Evolutionary conservation across 2,329 filamentous ascomycete genomes (phyloP), one percentile per base, ranked within the genome.

Genomic region (Sporothrix protearum): DNA sequence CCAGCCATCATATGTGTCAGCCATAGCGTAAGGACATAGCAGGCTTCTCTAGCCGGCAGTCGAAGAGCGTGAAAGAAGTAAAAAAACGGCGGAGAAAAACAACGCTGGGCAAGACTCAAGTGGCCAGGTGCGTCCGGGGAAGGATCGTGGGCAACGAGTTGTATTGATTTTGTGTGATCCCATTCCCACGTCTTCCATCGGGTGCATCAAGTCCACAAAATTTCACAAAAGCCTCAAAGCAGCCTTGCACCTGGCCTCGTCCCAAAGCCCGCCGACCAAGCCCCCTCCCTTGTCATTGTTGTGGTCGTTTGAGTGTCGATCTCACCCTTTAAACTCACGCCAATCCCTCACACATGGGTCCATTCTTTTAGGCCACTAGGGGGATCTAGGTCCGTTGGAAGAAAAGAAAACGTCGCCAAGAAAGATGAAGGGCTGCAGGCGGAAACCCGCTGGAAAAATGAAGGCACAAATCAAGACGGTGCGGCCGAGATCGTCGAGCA

Each of bases 1-100:
- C 72, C 72, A 73, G 42, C 69, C 72, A 42, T 71, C 39, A 30
- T 64, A 71, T 33, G 16, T 45, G n/a, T 45, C 49, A 8, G 30
- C 33, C 66, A 68, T 55, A 22, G 36, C 12, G 22, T 1, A 61
- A 22, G 33, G 36, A 25, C 22, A 28, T 25, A n/a, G n/a, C 57
- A n/a, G 42, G 57, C 57, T 63, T 39, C 30, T 30, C 19, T 47
- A 16, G 42, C 6, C 42, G 42, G 19, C 14, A 42, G 57, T 53
- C 22, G 53, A 8, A 30, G 14, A 36, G 36, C 22, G 12, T 16
- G 25, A 53, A 22, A 25, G 9, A 53, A n/a, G 25, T 8, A 25
- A 25, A 51, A 22, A 51, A n/a, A n/a, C n/a, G n/a, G n/a, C n/a
- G n/a, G 12, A 51, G 7, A 22, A 51, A 51, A 51, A 51, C 47